These are phyloP conservation scores for Globisporangium iwayamae DNA, from an alignment of 352 stramenopile species.

Conservation along the genomic window DNA sequence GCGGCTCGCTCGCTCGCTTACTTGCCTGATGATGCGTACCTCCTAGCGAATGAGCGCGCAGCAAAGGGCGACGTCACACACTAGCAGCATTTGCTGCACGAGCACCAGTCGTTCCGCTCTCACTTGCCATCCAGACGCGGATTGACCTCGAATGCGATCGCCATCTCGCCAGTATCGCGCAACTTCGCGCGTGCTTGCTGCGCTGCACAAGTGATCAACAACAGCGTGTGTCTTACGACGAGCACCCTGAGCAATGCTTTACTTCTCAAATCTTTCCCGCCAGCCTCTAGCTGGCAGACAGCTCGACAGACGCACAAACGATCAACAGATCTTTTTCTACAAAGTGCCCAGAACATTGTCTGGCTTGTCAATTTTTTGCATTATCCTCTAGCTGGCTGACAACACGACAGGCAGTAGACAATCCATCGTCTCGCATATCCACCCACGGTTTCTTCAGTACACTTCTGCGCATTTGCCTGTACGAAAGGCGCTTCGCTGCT, in stretches of 20 bases:
- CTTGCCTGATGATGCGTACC: not conserved
- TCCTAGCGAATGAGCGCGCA: constrained; percentile 1
- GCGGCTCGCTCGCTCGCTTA: no score
- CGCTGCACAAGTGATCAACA: no score
- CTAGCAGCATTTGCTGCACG: not conserved
- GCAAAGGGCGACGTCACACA: not conserved
- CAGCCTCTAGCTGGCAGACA: no score
- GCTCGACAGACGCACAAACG: no score
- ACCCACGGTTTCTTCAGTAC: no score
- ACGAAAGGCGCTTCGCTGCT: not conserved
- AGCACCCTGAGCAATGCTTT: no score
- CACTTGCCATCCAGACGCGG: not conserved
- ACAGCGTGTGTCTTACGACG: no score
- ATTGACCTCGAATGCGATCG: not conserved
- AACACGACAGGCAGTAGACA: not conserved
- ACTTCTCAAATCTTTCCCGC: no score
- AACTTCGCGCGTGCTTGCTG: no score
- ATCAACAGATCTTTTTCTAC: no score
- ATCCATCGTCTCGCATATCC: not conserved
- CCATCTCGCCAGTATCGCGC: not conserved
- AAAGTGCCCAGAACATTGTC: not conserved
- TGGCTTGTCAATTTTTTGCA: not conserved
- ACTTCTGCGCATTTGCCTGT: no score
- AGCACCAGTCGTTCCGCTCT: not conserved
- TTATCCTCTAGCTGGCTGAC: not conserved